A percentile compares a stretch with the other conserved stretches of the same genome.
phyloP scores from a whole-genome alignment of 352 stramenopile genomes.

The Phytophthora parvispora region DNA sequence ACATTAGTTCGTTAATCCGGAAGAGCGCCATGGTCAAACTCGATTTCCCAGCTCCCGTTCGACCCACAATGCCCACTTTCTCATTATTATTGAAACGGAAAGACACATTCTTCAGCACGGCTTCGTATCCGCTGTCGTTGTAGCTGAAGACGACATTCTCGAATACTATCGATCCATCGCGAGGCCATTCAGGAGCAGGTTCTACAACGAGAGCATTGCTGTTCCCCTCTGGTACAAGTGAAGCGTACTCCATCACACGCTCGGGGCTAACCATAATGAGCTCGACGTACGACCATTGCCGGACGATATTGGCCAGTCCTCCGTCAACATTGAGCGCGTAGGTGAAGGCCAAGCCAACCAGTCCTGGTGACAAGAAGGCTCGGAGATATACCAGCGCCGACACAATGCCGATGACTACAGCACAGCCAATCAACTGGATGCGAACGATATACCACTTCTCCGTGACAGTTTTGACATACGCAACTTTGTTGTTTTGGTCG shows the following conservation, averaged over 20 bases:
- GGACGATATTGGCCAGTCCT: slow-evolving; percentile 77
- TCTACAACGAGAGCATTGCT: slow-evolving; percentile 3
- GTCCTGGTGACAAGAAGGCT: slow-evolving; percentile 38
- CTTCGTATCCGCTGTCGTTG: slow-evolving; percentile 5
- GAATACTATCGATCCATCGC: slow-evolving; percentile 7
- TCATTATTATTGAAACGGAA: slow-evolving; percentile 44
- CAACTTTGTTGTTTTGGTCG: no score
- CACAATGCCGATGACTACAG: slow-evolving; percentile 23
- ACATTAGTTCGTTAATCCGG: slow-evolving; percentile 84
- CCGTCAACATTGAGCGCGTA: slow-evolving; percentile 83
- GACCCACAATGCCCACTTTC: slow-evolving; percentile 88
- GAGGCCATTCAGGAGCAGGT: slow-evolving; percentile 10
- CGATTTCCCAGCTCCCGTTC: slow-evolving; percentile 87
- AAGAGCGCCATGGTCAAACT: slow-evolving; percentile 88
- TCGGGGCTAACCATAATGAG: slow-evolving; percentile 65
- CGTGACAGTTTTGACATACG: no score
- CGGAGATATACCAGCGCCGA: slow-evolving; percentile 31
- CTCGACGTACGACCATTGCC: slow-evolving; percentile 40
- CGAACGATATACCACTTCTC: no score
- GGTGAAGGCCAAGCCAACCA: slow-evolving; percentile 81
- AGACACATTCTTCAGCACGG: slow-evolving; percentile 14
- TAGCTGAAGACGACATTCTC: slow-evolving; percentile 30
- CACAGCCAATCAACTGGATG: slow-evolving; percentile 34
- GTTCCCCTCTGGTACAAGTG: slow-evolving; percentile 4
- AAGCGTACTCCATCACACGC: slow-evolving; percentile 41